Evolutionary conservation across 768 basidiomycete species (phyloP).

Genomic region (Agrocybe chaxingu): DNA sequence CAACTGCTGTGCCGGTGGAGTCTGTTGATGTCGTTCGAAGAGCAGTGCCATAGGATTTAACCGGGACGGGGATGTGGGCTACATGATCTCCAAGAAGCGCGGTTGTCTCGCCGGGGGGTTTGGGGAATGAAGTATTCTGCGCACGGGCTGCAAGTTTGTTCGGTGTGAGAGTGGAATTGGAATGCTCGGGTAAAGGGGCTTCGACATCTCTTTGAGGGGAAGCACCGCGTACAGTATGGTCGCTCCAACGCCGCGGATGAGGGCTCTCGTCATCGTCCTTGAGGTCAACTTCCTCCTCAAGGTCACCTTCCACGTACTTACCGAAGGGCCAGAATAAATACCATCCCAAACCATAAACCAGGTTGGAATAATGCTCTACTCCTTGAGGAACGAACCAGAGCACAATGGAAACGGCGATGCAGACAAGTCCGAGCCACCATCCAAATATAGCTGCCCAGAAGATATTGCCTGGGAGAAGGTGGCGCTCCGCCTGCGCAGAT

Average conservation of each 20-base stretch:
- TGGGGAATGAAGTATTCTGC: conserved; percentile 41
- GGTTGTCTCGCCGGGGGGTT: conserved; percentile 42
- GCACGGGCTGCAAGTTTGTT: conserved; percentile 30
- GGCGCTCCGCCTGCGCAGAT: conserved; percentile 89
- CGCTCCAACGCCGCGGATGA: conserved; percentile 29
- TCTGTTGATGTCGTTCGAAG: conserved; percentile 28
- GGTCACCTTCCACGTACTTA: conserved; percentile 90
- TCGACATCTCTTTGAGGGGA: conserved; percentile 21
- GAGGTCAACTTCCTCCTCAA: conserved; percentile 29
- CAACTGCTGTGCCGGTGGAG: conserved; percentile 22
- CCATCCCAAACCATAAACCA: conserved; percentile 92
- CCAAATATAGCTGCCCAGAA: conserved; percentile 91
- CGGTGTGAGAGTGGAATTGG: conserved; percentile 45
- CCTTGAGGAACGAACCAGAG: conserved; percentile 77
- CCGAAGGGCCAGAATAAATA: conserved; percentile 98
- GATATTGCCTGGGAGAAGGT: conserved; percentile 90
- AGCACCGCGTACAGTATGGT: conserved; percentile 33
- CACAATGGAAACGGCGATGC: conserved; percentile 62
- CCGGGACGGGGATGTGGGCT: conserved; percentile 33
- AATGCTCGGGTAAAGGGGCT: conserved; percentile 36
- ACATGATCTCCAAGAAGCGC: conserved; percentile 35
- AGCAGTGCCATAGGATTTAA: conserved; percentile 73
- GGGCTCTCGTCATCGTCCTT: conserved; percentile 34
- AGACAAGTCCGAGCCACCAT: conserved; percentile 85
- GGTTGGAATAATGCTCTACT: conserved; percentile 77